These are phyloP conservation scores for Crucibulum laeve DNA, from an alignment of 768 basidiomycete genomes.

Conservation along the genomic window DNA sequence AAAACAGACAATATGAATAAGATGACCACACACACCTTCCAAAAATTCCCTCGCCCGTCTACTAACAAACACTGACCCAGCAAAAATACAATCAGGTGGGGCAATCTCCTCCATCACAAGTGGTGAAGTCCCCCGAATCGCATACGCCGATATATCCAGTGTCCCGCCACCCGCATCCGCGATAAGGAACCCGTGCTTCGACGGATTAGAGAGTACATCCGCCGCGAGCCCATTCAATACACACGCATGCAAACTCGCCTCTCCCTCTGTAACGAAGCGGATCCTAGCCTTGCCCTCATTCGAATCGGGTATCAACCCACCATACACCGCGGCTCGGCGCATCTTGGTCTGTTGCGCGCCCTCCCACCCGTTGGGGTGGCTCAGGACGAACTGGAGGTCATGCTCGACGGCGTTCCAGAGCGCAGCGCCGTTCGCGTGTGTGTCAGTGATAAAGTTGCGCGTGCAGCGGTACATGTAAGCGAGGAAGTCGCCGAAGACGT, in stretches of 20 bases:
- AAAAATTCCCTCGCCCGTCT: conserved; percentile 69
- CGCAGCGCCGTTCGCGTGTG: conserved; percentile 71
- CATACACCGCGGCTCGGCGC: conserved; percentile 69
- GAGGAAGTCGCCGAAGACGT: conserved; percentile 79
- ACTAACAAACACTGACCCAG: conserved; percentile 80
- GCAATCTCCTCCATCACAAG: conserved; percentile 81
- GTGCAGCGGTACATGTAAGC: conserved; percentile 73
- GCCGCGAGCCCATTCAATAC: conserved; percentile 73
- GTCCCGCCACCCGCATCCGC: conserved; percentile 82
- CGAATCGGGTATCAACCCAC: conserved; percentile 70
- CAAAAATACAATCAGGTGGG: conserved; percentile 83
- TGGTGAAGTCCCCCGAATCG: conserved; percentile 62
- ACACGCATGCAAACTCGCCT: conserved; percentile 80
- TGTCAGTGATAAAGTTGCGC: conserved; percentile 70
- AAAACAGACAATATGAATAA: neutral
- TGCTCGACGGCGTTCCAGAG: conserved; percentile 70
- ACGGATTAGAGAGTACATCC: conserved; percentile 71
- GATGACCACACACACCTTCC: conserved; percentile 51
- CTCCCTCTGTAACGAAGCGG: conserved; percentile 79
- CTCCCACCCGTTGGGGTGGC: conserved; percentile 84
- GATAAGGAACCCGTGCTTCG: conserved; percentile 74
- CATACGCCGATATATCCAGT: conserved; percentile 77
- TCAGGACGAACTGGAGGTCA: conserved; percentile 69
- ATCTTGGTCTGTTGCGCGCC: conserved; percentile 74
- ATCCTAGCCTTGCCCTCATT: conserved; percentile 70